Evolutionary conservation across 768 basidiomycete species (phyloP).

Genomic region (Atractiella rhizophila): DNA sequence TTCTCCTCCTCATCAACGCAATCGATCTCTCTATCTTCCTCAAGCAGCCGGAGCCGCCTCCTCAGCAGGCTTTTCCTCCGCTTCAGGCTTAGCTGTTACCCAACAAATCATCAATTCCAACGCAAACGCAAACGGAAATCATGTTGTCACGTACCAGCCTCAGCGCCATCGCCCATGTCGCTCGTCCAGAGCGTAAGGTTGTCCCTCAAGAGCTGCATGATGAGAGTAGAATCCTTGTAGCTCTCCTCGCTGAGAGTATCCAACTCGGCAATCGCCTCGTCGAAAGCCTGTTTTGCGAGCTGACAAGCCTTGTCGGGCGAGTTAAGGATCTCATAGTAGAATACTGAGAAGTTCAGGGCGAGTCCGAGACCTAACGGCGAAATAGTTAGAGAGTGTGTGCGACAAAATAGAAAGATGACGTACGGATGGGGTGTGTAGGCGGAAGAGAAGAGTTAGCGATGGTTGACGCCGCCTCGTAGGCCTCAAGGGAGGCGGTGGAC

Average conservation of each 20-base stretch:
- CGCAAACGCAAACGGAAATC: too few relatives aligned
- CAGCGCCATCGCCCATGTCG: conserved; percentile 54
- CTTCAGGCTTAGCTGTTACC: too few relatives aligned
- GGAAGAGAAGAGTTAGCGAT: conserved; percentile 85
- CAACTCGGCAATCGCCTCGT: conserved; percentile 95
- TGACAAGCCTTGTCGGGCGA: conserved; percentile 95
- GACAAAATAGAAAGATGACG: too few relatives aligned
- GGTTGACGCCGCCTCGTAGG: conserved; percentile 92
- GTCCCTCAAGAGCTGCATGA: conserved; percentile 65
- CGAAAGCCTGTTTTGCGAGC: conserved; percentile 95
- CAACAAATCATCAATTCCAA: too few relatives aligned
- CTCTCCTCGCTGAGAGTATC: conserved; percentile 95
- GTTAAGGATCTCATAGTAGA: conserved; percentile 99
- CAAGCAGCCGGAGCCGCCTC: too few relatives aligned
- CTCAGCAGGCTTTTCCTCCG: too few relatives aligned
- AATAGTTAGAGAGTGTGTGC: conserved; percentile 32
- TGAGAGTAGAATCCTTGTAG: conserved; percentile 81
- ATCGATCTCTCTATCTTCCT: too few relatives aligned
- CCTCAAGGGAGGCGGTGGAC: conserved; percentile 88
- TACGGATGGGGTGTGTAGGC: conserved; percentile 83
- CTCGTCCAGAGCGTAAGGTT: conserved; percentile 97
- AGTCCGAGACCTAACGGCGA: conserved; percentile 97
- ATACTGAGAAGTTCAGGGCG: conserved; percentile 95
- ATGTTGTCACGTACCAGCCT: too few relatives aligned
- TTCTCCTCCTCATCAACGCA: too few relatives aligned